These are phyloP conservation scores for Cryptococcus sp. DNA, from an alignment of 1,284 basidiomycete species.

Conservation along the genomic window DNA sequence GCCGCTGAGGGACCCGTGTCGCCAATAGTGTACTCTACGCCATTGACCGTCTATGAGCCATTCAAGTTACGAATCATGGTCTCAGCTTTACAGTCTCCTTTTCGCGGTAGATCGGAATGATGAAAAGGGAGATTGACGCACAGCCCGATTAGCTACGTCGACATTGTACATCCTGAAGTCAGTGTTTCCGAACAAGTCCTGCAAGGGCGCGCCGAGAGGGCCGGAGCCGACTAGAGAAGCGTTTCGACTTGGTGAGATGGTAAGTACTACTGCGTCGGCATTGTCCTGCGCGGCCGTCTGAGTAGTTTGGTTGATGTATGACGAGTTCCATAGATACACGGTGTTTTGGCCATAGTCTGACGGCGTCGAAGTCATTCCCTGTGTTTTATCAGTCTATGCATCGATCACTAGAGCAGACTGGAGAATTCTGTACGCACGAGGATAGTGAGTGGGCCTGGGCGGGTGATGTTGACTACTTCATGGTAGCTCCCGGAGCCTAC, in stretches of 20 bases:
- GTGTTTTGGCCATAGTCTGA: constrained; percentile 18
- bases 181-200: constrained; percentile 56
- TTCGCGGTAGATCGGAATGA: not conserved
- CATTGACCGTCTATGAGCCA: constrained; percentile 9
- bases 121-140: constrained; percentile 41
- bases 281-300: constrained; percentile 29
- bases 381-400: no score
- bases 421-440: constrained; percentile 45
- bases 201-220: constrained; percentile 19
- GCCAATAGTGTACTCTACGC: constrained; percentile 13
- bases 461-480: constrained; percentile 63
- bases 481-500: constrained; percentile 65
- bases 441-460: constrained; percentile 60
- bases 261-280: constrained; percentile 29
- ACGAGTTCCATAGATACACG: constrained; percentile 28
- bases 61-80: not conserved
- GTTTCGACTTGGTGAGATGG: constrained; percentile 26
- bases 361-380: constrained; percentile 16
- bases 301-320: constrained; percentile 32
- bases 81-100: not conserved
- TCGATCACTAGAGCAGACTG: not conserved
- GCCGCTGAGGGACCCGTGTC: constrained; percentile 31
- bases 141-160: constrained; percentile 66
- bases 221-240: constrained; percentile 19
- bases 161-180: constrained; percentile 69